A percentile compares a stretch with the other conserved stretches of the same genome.
Evolutionary conservation across 2,329 filamentous ascomycete species (phyloP).

Genomic region (Xylariaceae sp.): DNA sequence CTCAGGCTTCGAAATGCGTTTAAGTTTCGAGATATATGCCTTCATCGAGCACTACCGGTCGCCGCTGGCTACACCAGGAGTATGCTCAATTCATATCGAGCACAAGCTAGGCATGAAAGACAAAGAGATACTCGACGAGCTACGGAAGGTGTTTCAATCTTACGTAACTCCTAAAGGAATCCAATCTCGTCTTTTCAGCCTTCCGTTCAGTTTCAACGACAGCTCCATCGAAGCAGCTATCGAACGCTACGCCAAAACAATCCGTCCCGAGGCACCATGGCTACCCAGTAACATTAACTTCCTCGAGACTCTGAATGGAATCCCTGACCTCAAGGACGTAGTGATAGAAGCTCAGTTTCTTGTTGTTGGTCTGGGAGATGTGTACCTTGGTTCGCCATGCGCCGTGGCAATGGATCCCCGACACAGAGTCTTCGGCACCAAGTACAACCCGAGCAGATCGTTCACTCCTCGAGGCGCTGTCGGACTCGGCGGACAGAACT

Average conservation of each 20-base stretch:
- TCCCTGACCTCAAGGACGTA: neutral
- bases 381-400: neutral
- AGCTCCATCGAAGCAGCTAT: neutral
- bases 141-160: too few relatives aligned
- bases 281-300: neutral
- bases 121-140: too few relatives aligned
- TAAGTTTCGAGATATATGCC: neutral
- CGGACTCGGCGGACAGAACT: neutral
- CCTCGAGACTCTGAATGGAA: neutral
- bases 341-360: neutral
- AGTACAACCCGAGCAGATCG: neutral
- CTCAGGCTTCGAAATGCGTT: neutral
- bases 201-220: neutral
- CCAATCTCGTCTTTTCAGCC: neutral
- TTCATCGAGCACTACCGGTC: neutral
- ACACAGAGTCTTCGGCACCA: neutral
- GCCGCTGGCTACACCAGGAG: neutral
- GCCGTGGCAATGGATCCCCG: neutral
- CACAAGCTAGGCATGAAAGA: neutral
- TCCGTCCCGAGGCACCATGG: neutral
- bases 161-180: neutral
- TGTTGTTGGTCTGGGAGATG: neutral
- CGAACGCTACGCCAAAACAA: neutral
- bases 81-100: neutral
- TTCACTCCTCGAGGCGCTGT: neutral